Percentiles rank a stretch among this genome's conserved stretches.
Evolutionary conservation across 257 asterid species (phyloP).

Genomic region (Capsicum rhomboideum): DNA sequence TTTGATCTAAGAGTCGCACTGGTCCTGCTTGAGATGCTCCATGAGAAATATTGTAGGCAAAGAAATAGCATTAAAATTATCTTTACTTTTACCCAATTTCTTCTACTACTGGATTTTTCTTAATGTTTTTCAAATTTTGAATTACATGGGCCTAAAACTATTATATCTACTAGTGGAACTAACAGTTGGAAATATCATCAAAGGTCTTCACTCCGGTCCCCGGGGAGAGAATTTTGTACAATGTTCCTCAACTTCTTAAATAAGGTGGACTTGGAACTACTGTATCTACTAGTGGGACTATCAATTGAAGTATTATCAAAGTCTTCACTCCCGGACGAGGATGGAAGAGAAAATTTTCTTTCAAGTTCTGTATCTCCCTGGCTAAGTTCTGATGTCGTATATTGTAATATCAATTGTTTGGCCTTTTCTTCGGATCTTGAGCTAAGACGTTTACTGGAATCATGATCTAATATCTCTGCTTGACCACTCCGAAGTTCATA

Average conservation of each 20-base stretch:
- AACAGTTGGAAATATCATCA: neutral
- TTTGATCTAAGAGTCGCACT: too few relatives aligned
- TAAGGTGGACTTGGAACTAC: conserved; percentile 50
- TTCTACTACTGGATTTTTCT: too few relatives aligned
- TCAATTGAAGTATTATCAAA: conserved; percentile 62
- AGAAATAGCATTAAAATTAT: too few relatives aligned
- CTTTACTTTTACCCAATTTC: too few relatives aligned
- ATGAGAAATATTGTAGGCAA: too few relatives aligned
- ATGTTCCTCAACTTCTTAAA: conserved; percentile 75
- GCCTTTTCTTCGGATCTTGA: conserved; percentile 78
- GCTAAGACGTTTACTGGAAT: conserved; percentile 27
- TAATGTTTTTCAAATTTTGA: too few relatives aligned
- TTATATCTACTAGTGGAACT: too few relatives aligned
- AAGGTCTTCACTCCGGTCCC: conserved; percentile 23
- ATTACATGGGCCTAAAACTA: too few relatives aligned
- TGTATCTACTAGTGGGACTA: conserved; percentile 54
- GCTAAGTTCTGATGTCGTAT: conserved; percentile 83
- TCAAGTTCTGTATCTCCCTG: conserved; percentile 82
- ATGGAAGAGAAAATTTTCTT: conserved; percentile 68
- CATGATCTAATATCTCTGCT: conserved; percentile 67
- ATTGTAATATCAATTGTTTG: conserved; percentile 76
- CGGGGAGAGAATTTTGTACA: conserved; percentile 77
- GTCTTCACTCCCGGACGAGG: conserved; percentile 79
- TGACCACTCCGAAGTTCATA: conserved; percentile 66
- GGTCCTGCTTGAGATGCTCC: too few relatives aligned